Conservation (phyloP, 331 rosid genomes). For the Ulmus americana region DNA sequence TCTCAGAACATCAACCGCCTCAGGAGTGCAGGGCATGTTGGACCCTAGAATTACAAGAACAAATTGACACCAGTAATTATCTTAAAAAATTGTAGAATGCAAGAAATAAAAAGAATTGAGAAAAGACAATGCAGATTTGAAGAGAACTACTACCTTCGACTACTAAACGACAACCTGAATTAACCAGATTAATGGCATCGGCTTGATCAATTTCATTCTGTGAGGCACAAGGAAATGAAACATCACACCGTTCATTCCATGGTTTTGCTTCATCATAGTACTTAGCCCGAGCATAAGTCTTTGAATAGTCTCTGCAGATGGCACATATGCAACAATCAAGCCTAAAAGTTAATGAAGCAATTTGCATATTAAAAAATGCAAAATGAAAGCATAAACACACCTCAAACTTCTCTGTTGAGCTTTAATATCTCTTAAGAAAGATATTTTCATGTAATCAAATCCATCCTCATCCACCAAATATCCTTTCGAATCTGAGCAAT, state of each 20-base stretch:
- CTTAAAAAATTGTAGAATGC: constrained; percentile 4
- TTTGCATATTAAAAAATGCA: not conserved
- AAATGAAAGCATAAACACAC: constrained; percentile 18
- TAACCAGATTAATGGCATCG: constrained; percentile 82
- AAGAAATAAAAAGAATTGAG: not conserved
- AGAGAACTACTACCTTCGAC: constrained; percentile 67
- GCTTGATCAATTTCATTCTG: constrained; percentile 91
- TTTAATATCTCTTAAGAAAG: constrained; percentile 82
- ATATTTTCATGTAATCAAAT: constrained; percentile 83
- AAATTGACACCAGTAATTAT: not conserved
- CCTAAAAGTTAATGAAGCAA: constrained; percentile 14
- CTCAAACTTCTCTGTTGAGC: constrained; percentile 83
- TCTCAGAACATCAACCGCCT: constrained; percentile 76
- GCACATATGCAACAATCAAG: constrained; percentile 16
- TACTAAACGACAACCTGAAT: constrained; percentile 80
- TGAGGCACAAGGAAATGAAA: constrained; percentile 96
- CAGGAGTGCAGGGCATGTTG: constrained; percentile 92
- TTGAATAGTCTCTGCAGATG: constrained; percentile 76
- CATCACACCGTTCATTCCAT: constrained; percentile 88
- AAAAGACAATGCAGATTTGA: constrained; percentile 6
- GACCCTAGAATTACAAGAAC: constrained; percentile 52
- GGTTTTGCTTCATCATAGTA: constrained; percentile 95
- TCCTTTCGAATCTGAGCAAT: constrained; percentile 81
- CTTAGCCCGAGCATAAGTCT: constrained; percentile 93
- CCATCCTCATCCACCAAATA: constrained; percentile 97